Conservation (phyloP, 805 yeast species). For the Yamadazyma sp. region DNA sequence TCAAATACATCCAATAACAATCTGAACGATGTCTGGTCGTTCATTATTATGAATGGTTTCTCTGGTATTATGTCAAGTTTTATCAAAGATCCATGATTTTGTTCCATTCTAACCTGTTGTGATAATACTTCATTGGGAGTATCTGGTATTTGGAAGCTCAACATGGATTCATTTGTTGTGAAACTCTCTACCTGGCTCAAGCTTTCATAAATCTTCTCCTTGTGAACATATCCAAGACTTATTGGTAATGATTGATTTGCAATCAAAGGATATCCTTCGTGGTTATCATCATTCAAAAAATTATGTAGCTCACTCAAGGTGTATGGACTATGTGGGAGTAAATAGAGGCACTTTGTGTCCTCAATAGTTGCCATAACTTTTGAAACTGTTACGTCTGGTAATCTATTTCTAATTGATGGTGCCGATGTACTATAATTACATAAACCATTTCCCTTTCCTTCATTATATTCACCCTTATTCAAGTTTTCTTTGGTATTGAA, state of each 20-base stretch:
- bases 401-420: slow-evolving; percentile 21
- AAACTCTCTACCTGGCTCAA: slow-evolving; percentile 5
- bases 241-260: slow-evolving; percentile 22
- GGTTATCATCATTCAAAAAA: slow-evolving; percentile 29
- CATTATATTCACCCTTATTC: slow-evolving; percentile 17
- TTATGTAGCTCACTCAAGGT: slow-evolving; percentile 17
- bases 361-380: slow-evolving; percentile 29
- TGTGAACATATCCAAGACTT: slow-evolving; percentile 34
- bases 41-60: slow-evolving; percentile 22
- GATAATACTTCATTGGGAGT: slow-evolving; percentile 18
- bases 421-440: slow-evolving; percentile 30
- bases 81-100: slow-evolving; percentile 2
- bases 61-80: slow-evolving; percentile 19
- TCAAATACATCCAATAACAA: slow-evolving; percentile 37
- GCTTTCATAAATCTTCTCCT: slow-evolving; percentile 19
- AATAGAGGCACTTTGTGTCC: slow-evolving; percentile 25
- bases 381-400: slow-evolving; percentile 30
- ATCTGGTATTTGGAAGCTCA: slow-evolving; percentile 22
- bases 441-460: slow-evolving; percentile 39
- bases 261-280: slow-evolving; percentile 42
- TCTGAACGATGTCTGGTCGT: slow-evolving; percentile 28
- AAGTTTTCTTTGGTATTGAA: slow-evolving; percentile 21
- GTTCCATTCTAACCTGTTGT: slow-evolving; percentile 23
- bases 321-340: slow-evolving; percentile 25
- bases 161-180: slow-evolving; percentile 4